phyloP scores from a whole-genome alignment of 2,329 filamentous ascomycete species.

The Stachybotrys chlorohalonatus region DNA sequence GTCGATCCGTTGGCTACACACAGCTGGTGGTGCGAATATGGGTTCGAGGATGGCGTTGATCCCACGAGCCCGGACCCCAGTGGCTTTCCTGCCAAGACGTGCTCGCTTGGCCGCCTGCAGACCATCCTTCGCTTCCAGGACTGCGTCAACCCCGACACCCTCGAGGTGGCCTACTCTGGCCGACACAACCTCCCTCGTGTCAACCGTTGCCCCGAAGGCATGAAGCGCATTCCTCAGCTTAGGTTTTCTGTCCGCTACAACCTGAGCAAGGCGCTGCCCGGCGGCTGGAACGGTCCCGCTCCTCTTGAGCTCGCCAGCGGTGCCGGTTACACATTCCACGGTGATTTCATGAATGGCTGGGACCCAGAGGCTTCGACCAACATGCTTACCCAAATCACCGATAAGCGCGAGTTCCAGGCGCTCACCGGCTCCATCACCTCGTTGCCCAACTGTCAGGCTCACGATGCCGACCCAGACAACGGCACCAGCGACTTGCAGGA shows the following conservation, averaged over 20 bases:
- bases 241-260: constrained; percentile 36
- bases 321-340: constrained; percentile 27
- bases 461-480: background rate
- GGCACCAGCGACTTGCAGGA: background rate
- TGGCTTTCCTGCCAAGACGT: constrained; percentile 17
- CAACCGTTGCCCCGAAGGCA: constrained; percentile 28
- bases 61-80: constrained; percentile 10
- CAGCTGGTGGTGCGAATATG: background rate
- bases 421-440: background rate
- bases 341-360: constrained; percentile 39
- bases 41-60: background rate
- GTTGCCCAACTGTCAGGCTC: background rate
- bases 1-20: constrained; percentile 7
- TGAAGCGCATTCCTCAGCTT: constrained; percentile 34
- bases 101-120: constrained; percentile 10
- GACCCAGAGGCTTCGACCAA: constrained; percentile 22
- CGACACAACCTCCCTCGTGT: constrained; percentile 6
- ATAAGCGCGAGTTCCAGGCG: background rate
- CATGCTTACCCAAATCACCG: background rate
- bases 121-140: constrained; percentile 14
- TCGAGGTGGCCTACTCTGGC: constrained; percentile 11
- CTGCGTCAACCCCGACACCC: constrained; percentile 11
- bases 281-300: constrained; percentile 30
- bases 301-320: constrained; percentile 32
- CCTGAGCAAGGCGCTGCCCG: constrained; percentile 25